A percentile compares a stretch with the other conserved stretches of the same genome.
phyloP scores from a whole-genome alignment of 352 stramenopile genomes.

The Phytophthora podocarpi region DNA sequence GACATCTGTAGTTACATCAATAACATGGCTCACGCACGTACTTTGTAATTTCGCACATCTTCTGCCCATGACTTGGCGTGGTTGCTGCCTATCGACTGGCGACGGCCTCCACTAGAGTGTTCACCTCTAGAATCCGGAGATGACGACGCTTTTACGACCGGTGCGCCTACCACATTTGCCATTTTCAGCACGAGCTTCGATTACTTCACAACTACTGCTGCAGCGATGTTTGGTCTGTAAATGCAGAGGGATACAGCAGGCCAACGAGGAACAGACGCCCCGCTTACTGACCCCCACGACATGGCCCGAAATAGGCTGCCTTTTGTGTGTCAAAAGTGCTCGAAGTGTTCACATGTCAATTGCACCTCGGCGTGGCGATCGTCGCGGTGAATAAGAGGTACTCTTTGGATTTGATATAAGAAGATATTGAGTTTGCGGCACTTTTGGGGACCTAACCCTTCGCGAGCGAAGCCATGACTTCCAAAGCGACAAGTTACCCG shows the following conservation, averaged over 20 bases:
- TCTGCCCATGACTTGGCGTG: slow-evolving; percentile 57
- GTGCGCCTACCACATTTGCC: slow-evolving; percentile 5
- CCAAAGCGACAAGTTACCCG: slow-evolving; percentile 15
- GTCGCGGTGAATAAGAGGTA: no score
- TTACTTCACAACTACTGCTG: not conserved
- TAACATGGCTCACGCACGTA: no score
- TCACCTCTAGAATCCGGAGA: not conserved
- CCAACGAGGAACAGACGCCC: slow-evolving; percentile 2
- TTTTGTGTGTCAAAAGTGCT: slow-evolving; percentile 10
- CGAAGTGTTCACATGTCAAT: slow-evolving; percentile 17
- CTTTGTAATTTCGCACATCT: slow-evolving; percentile 65
- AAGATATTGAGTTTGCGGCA: no score
- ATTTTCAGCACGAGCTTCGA: slow-evolving; percentile 5
- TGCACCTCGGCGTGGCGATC: no score
- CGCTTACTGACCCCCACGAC: slow-evolving; percentile 12
- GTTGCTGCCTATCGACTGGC: slow-evolving; percentile 13
- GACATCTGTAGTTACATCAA: not conserved
- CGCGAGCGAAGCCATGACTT: slow-evolving; percentile 17
- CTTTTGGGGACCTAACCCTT: no score
- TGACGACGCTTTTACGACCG: not conserved
- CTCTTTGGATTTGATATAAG: no score
- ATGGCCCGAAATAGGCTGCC: slow-evolving; percentile 29
- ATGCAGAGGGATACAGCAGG: slow-evolving; percentile 10
- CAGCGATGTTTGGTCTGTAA: slow-evolving; percentile 3
- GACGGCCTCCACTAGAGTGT: not conserved